phyloP scores from a whole-genome alignment of 495 filamentous ascomycete genomes.

The Daldinia childiae region DNA sequence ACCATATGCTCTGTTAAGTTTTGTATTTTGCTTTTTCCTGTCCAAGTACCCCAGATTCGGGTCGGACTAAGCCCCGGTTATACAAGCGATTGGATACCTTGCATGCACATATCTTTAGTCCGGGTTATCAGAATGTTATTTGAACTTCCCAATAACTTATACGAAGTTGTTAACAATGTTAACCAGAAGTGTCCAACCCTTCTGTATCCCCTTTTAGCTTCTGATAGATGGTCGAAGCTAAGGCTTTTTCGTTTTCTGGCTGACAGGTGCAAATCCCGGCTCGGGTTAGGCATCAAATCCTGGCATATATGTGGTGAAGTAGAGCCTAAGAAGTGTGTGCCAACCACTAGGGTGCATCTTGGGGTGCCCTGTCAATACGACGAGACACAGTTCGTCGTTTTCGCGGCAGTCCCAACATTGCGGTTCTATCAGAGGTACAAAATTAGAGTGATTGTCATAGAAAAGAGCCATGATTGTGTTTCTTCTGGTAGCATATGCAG shows the following conservation, averaged over 20 bases:
- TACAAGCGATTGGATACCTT: slow-evolving; percentile 15
- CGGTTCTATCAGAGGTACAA: slow-evolving; percentile 4
- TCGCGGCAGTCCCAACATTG: slow-evolving; percentile 14
- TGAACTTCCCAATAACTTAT: slow-evolving; percentile 1
- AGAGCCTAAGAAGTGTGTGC: slow-evolving; percentile 6
- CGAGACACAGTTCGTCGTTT: slow-evolving; percentile 4
- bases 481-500: slow-evolving; percentile 24
- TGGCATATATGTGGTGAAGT: slow-evolving; percentile 6
- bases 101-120: neutral
- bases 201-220: neutral
- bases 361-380: slow-evolving; percentile 5
- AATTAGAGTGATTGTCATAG: neutral
- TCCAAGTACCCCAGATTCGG: slow-evolving; percentile 11
- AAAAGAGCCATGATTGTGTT: slow-evolving; percentile 5
- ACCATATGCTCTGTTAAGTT: neutral
- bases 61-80: slow-evolving; percentile 12
- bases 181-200: neutral
- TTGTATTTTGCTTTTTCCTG: slow-evolving; percentile 4
- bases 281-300: slow-evolving; percentile 5
- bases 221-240: neutral
- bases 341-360: slow-evolving; percentile 5
- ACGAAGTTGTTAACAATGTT: neutral
- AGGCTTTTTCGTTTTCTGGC: neutral
- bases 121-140: slow-evolving; percentile 4
- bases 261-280: slow-evolving; percentile 6